Percentiles rank a stretch among this genome's conserved stretches.
Conservation (phyloP, 2,329 filamentous ascomycete species). For the Eutypella sp. region DNA sequence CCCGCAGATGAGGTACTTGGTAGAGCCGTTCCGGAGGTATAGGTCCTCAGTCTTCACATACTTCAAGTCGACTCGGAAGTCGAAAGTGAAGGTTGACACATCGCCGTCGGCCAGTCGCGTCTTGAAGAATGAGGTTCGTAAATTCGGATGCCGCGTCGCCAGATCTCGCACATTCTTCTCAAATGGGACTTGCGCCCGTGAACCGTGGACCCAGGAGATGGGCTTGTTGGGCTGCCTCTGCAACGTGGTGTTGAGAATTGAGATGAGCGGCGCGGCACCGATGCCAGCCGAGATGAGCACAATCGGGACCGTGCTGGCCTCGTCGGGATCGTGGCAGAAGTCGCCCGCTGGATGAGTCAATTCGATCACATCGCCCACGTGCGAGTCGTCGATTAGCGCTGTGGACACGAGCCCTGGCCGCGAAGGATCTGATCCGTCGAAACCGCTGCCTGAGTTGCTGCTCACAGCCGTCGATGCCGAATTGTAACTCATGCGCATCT, state of each 20-base stretch:
- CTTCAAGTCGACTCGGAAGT: constrained; percentile 42
- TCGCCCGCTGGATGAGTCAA: constrained; percentile 64
- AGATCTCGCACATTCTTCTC: constrained; percentile 45
- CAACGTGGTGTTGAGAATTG: constrained; percentile 53
- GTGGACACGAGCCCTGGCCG: constrained; percentile 63
- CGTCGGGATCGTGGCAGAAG: constrained; percentile 48
- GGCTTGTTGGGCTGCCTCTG: constrained; percentile 40
- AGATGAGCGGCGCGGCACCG: constrained; percentile 54
- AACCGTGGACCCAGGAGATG: constrained; percentile 57
- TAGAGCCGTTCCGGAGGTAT: constrained; percentile 37
- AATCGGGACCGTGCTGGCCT: constrained; percentile 40
- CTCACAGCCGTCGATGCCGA: constrained; percentile 28
- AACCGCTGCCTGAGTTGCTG: constrained; percentile 25
- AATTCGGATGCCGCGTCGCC: constrained; percentile 27
- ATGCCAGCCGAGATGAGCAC: constrained; percentile 60
- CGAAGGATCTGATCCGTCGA: constrained; percentile 22
- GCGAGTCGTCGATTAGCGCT: constrained; percentile 57
- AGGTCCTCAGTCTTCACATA: constrained; percentile 40
- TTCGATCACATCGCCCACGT: constrained; percentile 57
- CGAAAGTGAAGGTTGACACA: constrained; percentile 39
- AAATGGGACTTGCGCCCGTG: constrained; percentile 48
- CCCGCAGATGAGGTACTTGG: constrained; percentile 52
- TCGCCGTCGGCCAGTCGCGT: constrained; percentile 43
- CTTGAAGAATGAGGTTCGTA: constrained; percentile 45
- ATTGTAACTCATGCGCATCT: too few species aligned